Evolutionary conservation across 2,329 filamentous ascomycete species (phyloP), one percentile per base, ranked within the genome.

Genomic region (Periconia sp.): DNA sequence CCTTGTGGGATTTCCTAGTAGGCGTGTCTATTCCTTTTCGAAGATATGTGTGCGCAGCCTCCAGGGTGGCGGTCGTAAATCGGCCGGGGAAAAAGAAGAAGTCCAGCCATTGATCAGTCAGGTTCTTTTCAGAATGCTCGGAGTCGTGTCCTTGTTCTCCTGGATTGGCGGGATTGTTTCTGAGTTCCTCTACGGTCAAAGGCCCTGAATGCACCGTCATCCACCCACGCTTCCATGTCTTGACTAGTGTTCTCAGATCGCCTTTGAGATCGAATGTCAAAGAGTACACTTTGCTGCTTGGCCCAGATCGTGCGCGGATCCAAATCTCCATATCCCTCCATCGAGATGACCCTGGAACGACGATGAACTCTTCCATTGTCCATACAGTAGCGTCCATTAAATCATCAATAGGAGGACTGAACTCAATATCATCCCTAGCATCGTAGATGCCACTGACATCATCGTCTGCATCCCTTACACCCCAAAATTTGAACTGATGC

Each of bases 401-500:
- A 40, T 79, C 76, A 50, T 80, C 79, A 20, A 81, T 68, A 0
- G 84, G 84, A 1, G 92, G 89, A 23, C 88, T 80, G 31, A 94
- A 78, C 13, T 81, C 78, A 8, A 77, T 68, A 11, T 82, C 79
- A 0, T 89, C 83, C 61, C 90, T 92, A 19, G 91, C 77, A 62
- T 95, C 91, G 57, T 85, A 82, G 14, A 95, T 79, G 9, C 86
- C 80, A 18, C 91, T 71, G 2, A 77, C 79, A 59, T 75, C 60
- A 62, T 76, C 59, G 63, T 88, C 81, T 62, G 82, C 82, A 49
- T 87, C 84, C 60, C 86, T 84, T 17, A 89, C 83, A 49, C 84
- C 84, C 91, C 92, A 99, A 69, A 99, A 92, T 72, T 96, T 97
- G 81, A 99, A 97, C 69, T 93, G 88, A 35, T 94, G 84, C 30